A percentile compares a stretch with the other conserved stretches of the same genome.
Evolutionary conservation across 164 flowering plant genomes (phyloP).

Genomic region (Hamamelis virginiana): DNA sequence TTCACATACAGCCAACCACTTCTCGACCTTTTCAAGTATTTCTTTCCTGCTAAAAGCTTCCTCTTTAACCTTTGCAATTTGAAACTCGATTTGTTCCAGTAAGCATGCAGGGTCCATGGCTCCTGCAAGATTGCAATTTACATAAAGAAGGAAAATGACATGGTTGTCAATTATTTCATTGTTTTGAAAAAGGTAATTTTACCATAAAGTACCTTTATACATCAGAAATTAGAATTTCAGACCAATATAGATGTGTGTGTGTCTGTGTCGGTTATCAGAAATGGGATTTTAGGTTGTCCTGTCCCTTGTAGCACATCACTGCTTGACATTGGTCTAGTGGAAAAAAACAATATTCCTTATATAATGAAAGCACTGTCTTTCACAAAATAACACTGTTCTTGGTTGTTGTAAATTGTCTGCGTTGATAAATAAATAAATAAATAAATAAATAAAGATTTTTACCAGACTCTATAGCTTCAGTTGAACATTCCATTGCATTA

Average conservation of each 20-base stretch:
- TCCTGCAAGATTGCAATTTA: constrained; percentile 34
- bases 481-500: constrained; percentile 19
- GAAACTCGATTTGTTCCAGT: constrained; percentile 61
- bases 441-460: constrained; percentile 1
- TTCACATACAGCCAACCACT: constrained; percentile 76
- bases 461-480: constrained; percentile 50
- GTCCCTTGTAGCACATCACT: not conserved
- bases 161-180: not conserved
- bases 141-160: not conserved
- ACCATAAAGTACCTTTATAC: no score
- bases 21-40: constrained; percentile 78
- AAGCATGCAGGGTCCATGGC: constrained; percentile 45
- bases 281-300: no score
- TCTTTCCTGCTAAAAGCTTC: constrained; percentile 77
- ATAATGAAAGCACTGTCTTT: not conserved
- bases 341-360: not conserved
- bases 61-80: constrained; percentile 61
- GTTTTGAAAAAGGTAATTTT: no score
- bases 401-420: not conserved
- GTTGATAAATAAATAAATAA: not conserved
- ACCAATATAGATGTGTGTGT: no score
- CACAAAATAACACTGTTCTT: not conserved
- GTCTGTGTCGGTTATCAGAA: no score
- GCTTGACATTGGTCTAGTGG: not conserved
- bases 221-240: no score